Base-by-base conservation (phyloP, 1,139 yeast genomes). In the Hemisphaericaspora xylofermentans region DNA sequence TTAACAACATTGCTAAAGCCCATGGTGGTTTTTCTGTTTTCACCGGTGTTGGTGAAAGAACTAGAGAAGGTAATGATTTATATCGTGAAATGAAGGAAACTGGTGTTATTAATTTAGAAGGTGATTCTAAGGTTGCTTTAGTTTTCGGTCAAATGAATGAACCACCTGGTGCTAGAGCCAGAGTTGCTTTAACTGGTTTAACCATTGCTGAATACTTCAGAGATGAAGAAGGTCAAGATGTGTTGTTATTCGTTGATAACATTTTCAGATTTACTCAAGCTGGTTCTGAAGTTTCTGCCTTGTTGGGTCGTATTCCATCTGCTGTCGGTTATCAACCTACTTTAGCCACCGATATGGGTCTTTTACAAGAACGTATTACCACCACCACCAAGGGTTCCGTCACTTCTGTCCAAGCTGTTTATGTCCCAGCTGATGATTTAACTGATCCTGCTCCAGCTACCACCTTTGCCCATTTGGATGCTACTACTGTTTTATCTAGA, bases 241-340 rank as follows among this genome's bases (percentile, higher is more conserved):
- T 93, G 76, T 83, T 93, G 84, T 84, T 93, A 71, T 93, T 93
- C 83, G 88, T 93, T 68, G 98, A 93, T 82, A 93, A 93, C 91
- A 93, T 93, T 87, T 93, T 93, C 95, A 91, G 98, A 82, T 93
- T 93, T 84, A 93, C 98, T 74, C 98, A 93, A 84, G 98, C 98
- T 70, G 98, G 98, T 88, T 93, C 98, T 57, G 98, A 93, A 81
- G 98, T 93, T 72, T 91, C 98, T 71, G 98, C 98, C 58, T 83
- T 93, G 78, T 82, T 93, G 71, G 98, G 98, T 80, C 97, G 98
- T 88, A 93, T 93, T 74, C 98, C 98, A 72, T 93, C 98, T 57
- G 98, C 98, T 63, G 98, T 93, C 88, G 98, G 98, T 88, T 93
- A 93, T 78, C 98, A 93, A 81, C 98, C 98, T 74, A 93, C 98